These are phyloP conservation scores for Phytopythium litorale DNA, from an alignment of 352 stramenopile species.

Conservation along the genomic window DNA sequence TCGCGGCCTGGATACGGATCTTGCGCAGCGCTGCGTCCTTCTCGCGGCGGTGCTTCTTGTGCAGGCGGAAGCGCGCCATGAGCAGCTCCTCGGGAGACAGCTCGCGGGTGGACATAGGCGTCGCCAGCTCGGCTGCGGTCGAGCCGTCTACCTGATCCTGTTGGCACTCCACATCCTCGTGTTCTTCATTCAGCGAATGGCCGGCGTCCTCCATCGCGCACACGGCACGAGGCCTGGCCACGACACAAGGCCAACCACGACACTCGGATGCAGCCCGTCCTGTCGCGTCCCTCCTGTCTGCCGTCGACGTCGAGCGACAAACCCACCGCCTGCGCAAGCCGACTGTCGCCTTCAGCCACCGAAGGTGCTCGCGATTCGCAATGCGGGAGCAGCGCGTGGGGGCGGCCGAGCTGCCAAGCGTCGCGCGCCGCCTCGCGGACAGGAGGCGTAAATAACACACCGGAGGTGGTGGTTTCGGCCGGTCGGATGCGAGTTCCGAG, in stretches of 20 bases:
- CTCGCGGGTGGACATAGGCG: background rate
- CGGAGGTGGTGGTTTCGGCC: background rate
- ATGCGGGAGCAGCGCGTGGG: background rate
- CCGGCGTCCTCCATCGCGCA: background rate
- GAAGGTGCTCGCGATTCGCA: background rate
- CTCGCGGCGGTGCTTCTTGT: slow-evolving; percentile 73
- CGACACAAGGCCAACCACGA: background rate
- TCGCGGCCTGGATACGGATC: slow-evolving; percentile 32
- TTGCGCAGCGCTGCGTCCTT: slow-evolving; percentile 63
- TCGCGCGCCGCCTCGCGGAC: background rate
- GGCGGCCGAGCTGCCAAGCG: background rate
- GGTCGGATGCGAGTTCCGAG: no score
- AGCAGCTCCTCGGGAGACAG: slow-evolving; percentile 50
- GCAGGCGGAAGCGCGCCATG: slow-evolving; percentile 66
- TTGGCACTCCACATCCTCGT: background rate
- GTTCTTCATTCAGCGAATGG: background rate
- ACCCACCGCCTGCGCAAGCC: background rate
- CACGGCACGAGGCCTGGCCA: background rate
- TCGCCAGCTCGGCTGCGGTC: background rate
- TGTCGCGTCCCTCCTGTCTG: background rate
- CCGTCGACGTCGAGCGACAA: background rate
- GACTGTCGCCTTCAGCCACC: background rate
- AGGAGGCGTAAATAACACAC: background rate
- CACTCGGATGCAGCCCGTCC: background rate
- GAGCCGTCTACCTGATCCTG: background rate